Base-by-base conservation (phyloP, 495 filamentous ascomycete genomes). In the Penicillium malachiteum region DNA sequence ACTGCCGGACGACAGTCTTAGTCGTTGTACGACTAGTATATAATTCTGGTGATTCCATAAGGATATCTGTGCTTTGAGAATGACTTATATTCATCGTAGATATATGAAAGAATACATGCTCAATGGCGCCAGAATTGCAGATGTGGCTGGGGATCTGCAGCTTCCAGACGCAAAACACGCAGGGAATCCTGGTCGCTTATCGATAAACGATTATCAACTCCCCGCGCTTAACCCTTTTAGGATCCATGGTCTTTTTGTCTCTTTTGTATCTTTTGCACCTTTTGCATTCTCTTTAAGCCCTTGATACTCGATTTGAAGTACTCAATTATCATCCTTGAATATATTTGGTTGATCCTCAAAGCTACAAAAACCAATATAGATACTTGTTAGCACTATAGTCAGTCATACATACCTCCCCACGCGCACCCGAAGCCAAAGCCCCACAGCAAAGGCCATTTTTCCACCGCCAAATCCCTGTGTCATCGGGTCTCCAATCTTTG, bases 361-460 rank as follows among this genome's bases (percentile, higher is more conserved):
- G 13, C 35, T 38, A 9, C 35, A 38, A n/a, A 38, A n/a, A 38
- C 13, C 35, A 9, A 38, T 9, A 10, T 38, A 10, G 13, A 6
- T 38, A 6, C 35, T 10, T 10, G 1, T n/a, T 38, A 38, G 9
- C 1, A 11, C 10, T 35, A 31, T 31, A 43, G 9, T 30, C n/a
- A n/a, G n/a, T n/a, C n/a, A 44, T 44, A 26, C 31, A 26, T n/a
- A 12, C 26, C 34, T 42, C 13, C 50, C 48, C 41, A 47, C 43
- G 51, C 53, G 42, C 50, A 49, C 32, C 46, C 47, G 56, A 49
- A 42, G 21, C 31, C 14, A 26, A 51, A 34, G 54, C 64, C 65
- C 65, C 58, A 62, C 58, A 45, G 41, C 49, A 47, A 57, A 47
- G 55, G 39, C 58, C 62, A 57, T 64, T 64, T 66, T 66, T 60